Evolutionary conservation across 2,329 filamentous ascomycete species (phyloP), one percentile per base, ranked within the genome.

Genomic region (Teratosphaeria nubilosa): DNA sequence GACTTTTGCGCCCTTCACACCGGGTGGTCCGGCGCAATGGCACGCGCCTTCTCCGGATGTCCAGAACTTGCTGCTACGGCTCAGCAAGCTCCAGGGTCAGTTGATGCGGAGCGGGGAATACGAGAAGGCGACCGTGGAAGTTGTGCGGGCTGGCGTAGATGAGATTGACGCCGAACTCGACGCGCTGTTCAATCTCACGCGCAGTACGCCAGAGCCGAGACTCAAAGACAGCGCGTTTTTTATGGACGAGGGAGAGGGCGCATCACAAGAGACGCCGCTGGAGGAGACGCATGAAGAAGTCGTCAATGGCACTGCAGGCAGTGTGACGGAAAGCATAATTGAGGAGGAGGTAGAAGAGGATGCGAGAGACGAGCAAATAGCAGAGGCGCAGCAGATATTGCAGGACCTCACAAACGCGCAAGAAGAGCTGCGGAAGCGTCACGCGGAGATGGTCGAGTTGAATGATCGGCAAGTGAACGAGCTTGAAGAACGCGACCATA

Each of bases 41-140:
- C 54, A 61, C n/a, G 59, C 63, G 25, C 64, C 66, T 10, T 65
- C 65, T 1, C 61, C 59, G 32, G 63, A 70, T 51, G 67, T 66
- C 14, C 69, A 69, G 57, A 65, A 69, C 52, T 59, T 76, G 45
- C 63, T 76, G n/a, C 64, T 71, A 56, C 70, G 72, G 16, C 64
- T 76, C 54, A 68, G 68, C 59, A 68, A 66, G 51, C 65, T 75
- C 53, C 72, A 72, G 58, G 66, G 68, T 54, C 66, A 69, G 37
- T 63, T 75, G 25, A 66, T 72, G 60, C 69, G 69, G 57, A 63
- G 65, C 22, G 64, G 66, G 3, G 65, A 62, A 7, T 62, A 63
- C 4, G 53, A 52, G 22, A 62, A 62, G 30, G 58, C 66, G 24
- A 61, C 62, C 5, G 57, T 68, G 55, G 60, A 64, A 31, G 58